Evolutionary conservation across 805 yeast genomes (phyloP).

Genomic region (Teunomyces pallodes): DNA sequence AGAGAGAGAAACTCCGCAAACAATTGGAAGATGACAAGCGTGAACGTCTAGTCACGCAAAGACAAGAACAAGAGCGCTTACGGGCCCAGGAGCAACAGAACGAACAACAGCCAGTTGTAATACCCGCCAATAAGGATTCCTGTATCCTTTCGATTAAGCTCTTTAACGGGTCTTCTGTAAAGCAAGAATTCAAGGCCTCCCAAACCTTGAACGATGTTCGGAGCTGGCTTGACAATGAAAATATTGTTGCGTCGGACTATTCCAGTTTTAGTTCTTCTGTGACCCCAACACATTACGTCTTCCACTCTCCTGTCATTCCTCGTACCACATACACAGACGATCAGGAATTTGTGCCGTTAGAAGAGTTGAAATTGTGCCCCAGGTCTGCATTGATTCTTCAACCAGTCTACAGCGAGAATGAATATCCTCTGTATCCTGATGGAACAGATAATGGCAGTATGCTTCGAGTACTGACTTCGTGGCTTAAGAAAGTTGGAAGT

Average conservation of each 20-base stretch:
- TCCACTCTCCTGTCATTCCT: constrained; percentile 43
- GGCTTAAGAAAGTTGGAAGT: constrained; percentile 16
- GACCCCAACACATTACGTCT: constrained; percentile 50
- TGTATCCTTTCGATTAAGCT: constrained; percentile 58
- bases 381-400: constrained; percentile 74
- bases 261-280: constrained; percentile 50
- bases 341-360: constrained; percentile 51
- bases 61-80: constrained; percentile 6
- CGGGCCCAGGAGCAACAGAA: constrained; percentile 11
- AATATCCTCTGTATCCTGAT: constrained; percentile 14
- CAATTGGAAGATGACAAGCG: constrained; percentile 52
- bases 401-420: constrained; percentile 44
- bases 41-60: constrained; percentile 33
- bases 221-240: constrained; percentile 51
- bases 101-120: constrained; percentile 10
- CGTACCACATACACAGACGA: constrained; percentile 48
- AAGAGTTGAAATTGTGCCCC: constrained; percentile 59
- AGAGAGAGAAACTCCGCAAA: constrained; percentile 53
- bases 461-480: constrained; percentile 3
- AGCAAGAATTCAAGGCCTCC: constrained; percentile 45
- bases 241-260: constrained; percentile 38
- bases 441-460: constrained; percentile 16
- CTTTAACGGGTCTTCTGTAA: constrained; percentile 62
- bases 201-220: constrained; percentile 59
- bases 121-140: constrained; percentile 17